Conservation (phyloP, 2,329 filamentous ascomycete species). For the Fusarium succisae region DNA sequence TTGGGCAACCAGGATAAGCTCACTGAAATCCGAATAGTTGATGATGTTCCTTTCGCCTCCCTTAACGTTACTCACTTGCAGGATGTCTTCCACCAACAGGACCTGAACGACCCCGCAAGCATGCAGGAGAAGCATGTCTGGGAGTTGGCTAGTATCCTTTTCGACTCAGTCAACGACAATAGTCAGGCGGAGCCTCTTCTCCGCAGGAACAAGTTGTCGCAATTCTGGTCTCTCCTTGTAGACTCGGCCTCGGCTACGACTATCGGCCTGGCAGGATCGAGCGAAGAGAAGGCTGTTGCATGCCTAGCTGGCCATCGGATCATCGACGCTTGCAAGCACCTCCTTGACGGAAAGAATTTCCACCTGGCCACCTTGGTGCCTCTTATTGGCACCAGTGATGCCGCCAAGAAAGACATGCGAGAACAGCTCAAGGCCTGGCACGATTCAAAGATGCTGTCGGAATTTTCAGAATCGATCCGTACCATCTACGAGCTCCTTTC, state of each 20-base stretch:
- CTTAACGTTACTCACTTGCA: conserved; percentile 52
- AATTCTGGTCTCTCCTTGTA: conserved; percentile 73
- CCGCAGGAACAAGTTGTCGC: conserved; percentile 72
- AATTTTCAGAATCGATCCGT: conserved; percentile 85
- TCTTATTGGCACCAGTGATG: conserved; percentile 78
- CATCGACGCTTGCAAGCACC: conserved; percentile 81
- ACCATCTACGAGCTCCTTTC: conserved; percentile 89
- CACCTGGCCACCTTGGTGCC: conserved; percentile 86
- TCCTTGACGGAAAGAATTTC: conserved; percentile 80
- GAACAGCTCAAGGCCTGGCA: conserved; percentile 88
- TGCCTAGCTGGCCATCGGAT: conserved; percentile 82
- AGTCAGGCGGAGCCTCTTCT: conserved; percentile 51
- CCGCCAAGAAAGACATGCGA: conserved; percentile 76
- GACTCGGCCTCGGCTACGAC: conserved; percentile 65
- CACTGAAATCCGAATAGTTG: conserved; percentile 62
- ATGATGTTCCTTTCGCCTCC: conserved; percentile 69
- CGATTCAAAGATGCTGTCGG: conserved; percentile 82
- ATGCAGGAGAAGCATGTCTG: conserved; percentile 80
- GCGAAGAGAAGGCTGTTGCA: conserved; percentile 85
- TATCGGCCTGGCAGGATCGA: conserved; percentile 66
- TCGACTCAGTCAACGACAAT: conserved; percentile 70
- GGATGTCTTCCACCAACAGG: conserved; percentile 54
- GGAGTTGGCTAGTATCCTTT: conserved; percentile 87
- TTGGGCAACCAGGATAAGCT: conserved; percentile 64
- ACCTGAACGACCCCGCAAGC: conserved; percentile 55